Conservation (phyloP, 1,139 yeast genomes). For the Debaryomyces robertsiae region DNA sequence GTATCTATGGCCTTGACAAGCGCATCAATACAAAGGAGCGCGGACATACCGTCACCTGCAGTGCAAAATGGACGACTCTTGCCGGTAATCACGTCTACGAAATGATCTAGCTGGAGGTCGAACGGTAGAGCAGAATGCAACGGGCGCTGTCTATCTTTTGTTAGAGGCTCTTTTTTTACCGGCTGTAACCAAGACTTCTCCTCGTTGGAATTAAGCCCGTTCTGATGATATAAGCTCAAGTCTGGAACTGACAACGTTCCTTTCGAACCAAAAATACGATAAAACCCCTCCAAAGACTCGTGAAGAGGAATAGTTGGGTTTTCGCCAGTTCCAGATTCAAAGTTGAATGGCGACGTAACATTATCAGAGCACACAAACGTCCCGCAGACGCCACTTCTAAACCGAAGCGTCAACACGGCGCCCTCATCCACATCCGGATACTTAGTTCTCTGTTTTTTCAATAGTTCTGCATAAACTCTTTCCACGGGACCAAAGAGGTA, state of each 20-base stretch:
- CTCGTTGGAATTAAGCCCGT: too few species aligned
- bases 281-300: slow-evolving; percentile 34
- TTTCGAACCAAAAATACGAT: slow-evolving; percentile 38
- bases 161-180: slow-evolving; percentile 22
- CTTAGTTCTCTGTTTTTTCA: slow-evolving; percentile 32
- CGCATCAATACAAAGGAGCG: slow-evolving; percentile 37
- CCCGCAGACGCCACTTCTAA: slow-evolving; percentile 38
- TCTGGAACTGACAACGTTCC: slow-evolving; percentile 46
- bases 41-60: slow-evolving; percentile 43
- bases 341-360: slow-evolving; percentile 42
- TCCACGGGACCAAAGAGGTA: slow-evolving; percentile 42
- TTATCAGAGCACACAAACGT: slow-evolving; percentile 44
- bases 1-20: slow-evolving; percentile 39
- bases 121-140: slow-evolving; percentile 31
- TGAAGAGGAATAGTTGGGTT: slow-evolving; percentile 40
- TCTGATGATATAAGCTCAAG: slow-evolving; percentile 39
- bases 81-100: slow-evolving; percentile 37
- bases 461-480: slow-evolving; percentile 40
- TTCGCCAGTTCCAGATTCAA: slow-evolving; percentile 46
- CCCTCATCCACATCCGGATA: slow-evolving; percentile 43
- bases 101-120: slow-evolving; percentile 43
- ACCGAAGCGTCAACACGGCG: slow-evolving; percentile 37
- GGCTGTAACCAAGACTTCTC: slow-evolving; percentile 38
- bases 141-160: slow-evolving; percentile 15
- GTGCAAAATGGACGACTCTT: slow-evolving; percentile 34